Base-by-base conservation (phyloP, 2,329 filamentous ascomycete genomes). In the Raffaelea arxii region DNA sequence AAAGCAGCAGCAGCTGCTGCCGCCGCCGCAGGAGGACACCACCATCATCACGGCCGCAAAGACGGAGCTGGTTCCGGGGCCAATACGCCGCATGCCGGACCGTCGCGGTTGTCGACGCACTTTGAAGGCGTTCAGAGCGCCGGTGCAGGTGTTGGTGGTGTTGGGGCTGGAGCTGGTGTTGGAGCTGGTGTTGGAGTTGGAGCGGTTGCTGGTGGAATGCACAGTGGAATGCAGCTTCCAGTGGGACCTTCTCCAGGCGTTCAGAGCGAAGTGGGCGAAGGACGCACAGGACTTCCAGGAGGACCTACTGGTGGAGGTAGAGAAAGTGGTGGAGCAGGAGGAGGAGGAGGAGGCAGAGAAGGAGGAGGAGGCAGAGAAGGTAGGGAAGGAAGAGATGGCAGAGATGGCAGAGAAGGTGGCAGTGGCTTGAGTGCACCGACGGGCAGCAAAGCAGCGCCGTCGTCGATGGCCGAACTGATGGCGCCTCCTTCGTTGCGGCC, bases 401-500 rank as follows among this genome's bases (percentile, higher is more conserved):
- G 25, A 3, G 25, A 25, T 25, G 23, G 23, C 23, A 22, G 40
- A 16, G 12, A 9, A 6, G 25, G 23, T 4, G n/a, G 11, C 41
- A 35, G 46, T 58, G 54, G 48, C 53, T 53, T 24, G 43, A 55
- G 22, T 6, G 40, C 24, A 4, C 7, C 24, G 4, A 24, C 4
- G 12, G 22, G 11, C 6, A 41, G 41, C 46, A 55, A 25, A 44
- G 58, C 21, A 45, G 55, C 40, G 49, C 54, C 64, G 7, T 59
- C 66, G 7, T 63, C 67, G 12, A 69, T 75, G 27, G 62, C 69
- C 7, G 76, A 79, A 24, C 68, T 75, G 18, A 75, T 78, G 70
- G 72, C 73, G 11, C 72, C 75, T 6, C 74, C 75, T 1, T 73
- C 74, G 6, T 63, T 79, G 46, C 66, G 75, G 30, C 75, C 76